Conservation (phyloP, 495 filamentous ascomycete genomes). For the Saxophila tyrrhenica region DNA sequence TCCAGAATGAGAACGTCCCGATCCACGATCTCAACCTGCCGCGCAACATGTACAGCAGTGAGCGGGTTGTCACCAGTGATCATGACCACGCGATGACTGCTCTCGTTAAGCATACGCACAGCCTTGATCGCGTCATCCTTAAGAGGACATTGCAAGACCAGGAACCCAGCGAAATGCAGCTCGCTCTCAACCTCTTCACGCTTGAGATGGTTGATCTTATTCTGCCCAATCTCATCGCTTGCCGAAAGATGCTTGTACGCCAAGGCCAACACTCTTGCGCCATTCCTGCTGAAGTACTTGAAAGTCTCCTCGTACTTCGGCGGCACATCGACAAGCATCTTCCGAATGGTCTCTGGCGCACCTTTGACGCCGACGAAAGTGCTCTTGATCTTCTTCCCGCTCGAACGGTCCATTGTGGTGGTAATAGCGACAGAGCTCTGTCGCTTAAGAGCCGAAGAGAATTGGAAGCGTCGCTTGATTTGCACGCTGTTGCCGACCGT, state of each 20-base stretch:
- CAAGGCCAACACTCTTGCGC: constrained; percentile 83
- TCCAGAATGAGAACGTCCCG: constrained; percentile 91
- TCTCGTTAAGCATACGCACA: constrained; percentile 96
- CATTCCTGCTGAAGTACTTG: constrained; percentile 94
- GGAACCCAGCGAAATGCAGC: constrained; percentile 83
- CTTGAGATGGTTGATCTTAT: constrained; percentile 81
- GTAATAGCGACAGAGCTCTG: constrained; percentile 89
- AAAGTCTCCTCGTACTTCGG: constrained; percentile 93
- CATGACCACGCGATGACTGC: constrained; percentile 97
- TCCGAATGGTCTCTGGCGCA: constrained; percentile 89
- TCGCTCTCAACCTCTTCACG: constrained; percentile 83
- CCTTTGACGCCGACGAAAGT: constrained; percentile 95
- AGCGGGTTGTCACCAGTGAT: constrained; percentile 98
- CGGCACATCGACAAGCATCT: constrained; percentile 75
- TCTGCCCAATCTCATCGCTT: constrained; percentile 67
- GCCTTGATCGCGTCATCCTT: constrained; percentile 93
- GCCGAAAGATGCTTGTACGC: constrained; percentile 81
- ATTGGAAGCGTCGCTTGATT: constrained; percentile 93
- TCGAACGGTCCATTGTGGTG: constrained; percentile 50
- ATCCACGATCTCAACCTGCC: constrained; percentile 94
- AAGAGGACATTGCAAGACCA: constrained; percentile 87
- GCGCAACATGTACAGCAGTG: constrained; percentile 90
- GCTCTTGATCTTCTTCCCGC: constrained; percentile 58
- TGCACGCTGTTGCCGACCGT: constrained; percentile 54
- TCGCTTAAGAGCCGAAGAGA: constrained; percentile 90